These are phyloP conservation scores for Micractinium sp. DNA, from an alignment of 139 green algal genomes.

Conservation along the genomic window DNA sequence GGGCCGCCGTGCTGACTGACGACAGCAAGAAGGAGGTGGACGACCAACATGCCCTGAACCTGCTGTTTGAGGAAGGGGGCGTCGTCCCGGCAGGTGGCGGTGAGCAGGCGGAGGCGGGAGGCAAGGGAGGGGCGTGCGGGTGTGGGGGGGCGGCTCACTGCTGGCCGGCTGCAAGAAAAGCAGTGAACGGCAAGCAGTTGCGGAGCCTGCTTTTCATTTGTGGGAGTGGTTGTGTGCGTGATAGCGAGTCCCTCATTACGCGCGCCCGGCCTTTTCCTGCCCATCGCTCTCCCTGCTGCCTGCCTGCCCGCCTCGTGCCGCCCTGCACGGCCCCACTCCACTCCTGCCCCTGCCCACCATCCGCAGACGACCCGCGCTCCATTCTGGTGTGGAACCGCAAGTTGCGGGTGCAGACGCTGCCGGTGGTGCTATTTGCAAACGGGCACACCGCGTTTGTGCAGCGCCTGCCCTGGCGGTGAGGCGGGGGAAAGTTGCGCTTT, in stretches of 20 bases:
- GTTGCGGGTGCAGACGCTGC: neutral
- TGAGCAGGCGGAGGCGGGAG: neutral
- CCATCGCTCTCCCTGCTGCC: too few species aligned
- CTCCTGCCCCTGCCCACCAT: neutral
- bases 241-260: too few species aligned
- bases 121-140: slow-evolving; percentile 16
- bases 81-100: neutral
- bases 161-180: too few species aligned
- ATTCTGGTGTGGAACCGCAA: neutral
- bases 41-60: neutral
- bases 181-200: too few species aligned
- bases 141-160: neutral
- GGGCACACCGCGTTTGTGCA: neutral
- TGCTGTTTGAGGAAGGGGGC: neutral
- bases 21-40: neutral
- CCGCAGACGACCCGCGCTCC: neutral
- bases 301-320: too few species aligned
- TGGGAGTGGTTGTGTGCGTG: too few species aligned
- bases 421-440: neutral
- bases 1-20: neutral
- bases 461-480: neutral
- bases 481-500: too few species aligned
- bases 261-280: too few species aligned
- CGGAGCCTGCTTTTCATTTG: too few species aligned
- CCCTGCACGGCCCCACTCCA: too few species aligned